These are phyloP conservation scores for Vinca major DNA, from an alignment of 305 asterid genomes.

Conservation along the genomic window DNA sequence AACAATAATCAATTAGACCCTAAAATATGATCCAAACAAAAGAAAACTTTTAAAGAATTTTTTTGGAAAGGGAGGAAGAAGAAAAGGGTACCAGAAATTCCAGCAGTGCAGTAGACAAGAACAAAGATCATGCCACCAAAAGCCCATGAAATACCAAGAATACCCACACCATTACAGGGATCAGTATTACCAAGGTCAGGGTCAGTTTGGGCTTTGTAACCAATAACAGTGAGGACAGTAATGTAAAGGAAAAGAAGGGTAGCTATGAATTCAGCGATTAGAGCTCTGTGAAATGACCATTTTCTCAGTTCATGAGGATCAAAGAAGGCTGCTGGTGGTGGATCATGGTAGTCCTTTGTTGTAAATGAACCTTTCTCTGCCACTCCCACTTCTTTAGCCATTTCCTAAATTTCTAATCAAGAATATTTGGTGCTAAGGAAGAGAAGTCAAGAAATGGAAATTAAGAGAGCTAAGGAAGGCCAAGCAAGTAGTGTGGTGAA, in stretches of 20 bases:
- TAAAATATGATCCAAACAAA: no score
- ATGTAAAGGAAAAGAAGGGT: slow-evolving; percentile 74
- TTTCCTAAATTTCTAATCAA: background rate
- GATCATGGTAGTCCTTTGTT: slow-evolving; percentile 70
- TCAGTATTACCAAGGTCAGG: slow-evolving; percentile 10
- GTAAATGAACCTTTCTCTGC: slow-evolving; percentile 23
- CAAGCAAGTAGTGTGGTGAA: background rate
- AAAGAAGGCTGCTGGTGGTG: slow-evolving; percentile 66
- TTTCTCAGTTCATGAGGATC: slow-evolving; percentile 51
- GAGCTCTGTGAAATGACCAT: slow-evolving; percentile 75
- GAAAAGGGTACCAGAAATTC: slow-evolving; percentile 53
- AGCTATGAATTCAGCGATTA: slow-evolving; percentile 71
- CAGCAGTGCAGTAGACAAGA: slow-evolving; percentile 84
- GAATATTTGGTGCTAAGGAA: background rate
- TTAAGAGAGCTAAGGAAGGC: background rate
- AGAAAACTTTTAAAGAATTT: no score
- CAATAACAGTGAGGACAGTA: slow-evolving; percentile 61
- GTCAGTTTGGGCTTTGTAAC: slow-evolving; percentile 39
- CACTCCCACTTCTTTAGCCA: slow-evolving; percentile 17
- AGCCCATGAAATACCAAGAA: slow-evolving; percentile 84
- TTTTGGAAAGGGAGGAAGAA: background rate
- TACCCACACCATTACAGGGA: slow-evolving; percentile 61
- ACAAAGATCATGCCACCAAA: slow-evolving; percentile 79
- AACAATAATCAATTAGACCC: no score
- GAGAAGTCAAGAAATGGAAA: background rate